Evolutionary conservation across 306 rosid species (phyloP).

Genomic region (Echinosophora koreensis): DNA sequence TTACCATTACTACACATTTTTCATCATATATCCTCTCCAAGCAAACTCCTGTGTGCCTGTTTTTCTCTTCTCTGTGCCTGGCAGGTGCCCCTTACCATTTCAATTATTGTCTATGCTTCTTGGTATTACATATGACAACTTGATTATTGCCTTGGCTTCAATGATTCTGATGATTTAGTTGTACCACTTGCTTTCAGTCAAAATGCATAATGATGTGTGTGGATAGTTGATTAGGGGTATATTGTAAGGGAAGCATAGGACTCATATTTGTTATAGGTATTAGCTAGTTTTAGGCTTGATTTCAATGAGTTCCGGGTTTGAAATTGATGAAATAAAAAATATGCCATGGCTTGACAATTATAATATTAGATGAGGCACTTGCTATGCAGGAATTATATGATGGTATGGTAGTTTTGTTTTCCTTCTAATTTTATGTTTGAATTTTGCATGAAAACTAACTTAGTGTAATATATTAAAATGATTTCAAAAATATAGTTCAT

Average conservation of each 20-base stretch:
- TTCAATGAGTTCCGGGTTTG: conserved; percentile 9
- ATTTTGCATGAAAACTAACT: background rate
- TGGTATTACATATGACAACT: background rate
- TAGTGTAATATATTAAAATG: background rate
- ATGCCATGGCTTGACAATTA: background rate
- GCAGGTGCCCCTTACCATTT: conserved; percentile 40
- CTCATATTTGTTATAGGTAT: conserved; percentile 21
- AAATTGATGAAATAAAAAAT: conserved; percentile 8
- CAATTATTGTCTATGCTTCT: conserved; percentile 33
- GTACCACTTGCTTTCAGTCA: conserved; percentile 3
- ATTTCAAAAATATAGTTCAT: background rate
- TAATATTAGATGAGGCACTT: background rate
- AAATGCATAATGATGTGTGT: conserved; percentile 11
- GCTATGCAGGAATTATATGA: background rate
- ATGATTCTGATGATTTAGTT: conserved; percentile 33
- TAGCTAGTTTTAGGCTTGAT: background rate
- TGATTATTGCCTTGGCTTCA: conserved; percentile 27
- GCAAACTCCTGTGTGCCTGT: conserved; percentile 26
- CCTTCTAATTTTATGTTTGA: background rate
- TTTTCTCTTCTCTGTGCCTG: conserved; percentile 42
- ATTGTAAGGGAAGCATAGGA: background rate
- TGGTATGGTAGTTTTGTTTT: background rate
- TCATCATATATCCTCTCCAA: conserved; percentile 38
- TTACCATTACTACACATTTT: conserved; percentile 51
- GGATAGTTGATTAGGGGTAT: conserved; percentile 26